phyloP scores from a whole-genome alignment of 495 filamentous ascomycete species.

The Penicillium atrosanguineum region DNA sequence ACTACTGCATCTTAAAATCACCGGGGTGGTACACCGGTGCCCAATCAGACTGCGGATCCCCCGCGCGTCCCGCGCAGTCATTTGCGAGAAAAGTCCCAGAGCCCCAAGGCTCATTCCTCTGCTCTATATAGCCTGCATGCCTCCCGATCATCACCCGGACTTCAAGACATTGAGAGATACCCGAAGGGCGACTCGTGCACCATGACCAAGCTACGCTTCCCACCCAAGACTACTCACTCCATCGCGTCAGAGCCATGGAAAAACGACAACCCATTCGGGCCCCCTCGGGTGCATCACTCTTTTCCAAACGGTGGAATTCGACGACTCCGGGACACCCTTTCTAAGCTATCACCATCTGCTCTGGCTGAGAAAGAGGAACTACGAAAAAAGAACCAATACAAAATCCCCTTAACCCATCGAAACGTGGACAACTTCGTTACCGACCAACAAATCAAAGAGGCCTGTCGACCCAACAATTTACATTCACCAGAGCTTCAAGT shows the following conservation, averaged over 20 bases:
- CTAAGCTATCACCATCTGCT: conserved; percentile 35
- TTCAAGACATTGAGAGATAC: not conserved
- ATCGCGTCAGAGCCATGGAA: conserved; percentile 33
- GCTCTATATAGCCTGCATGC: not conserved
- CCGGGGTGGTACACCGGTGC: not conserved
- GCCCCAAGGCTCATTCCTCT: conserved; percentile 2
- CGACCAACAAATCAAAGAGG: conserved; percentile 48
- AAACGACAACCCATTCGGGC: conserved; percentile 40
- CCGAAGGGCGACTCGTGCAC: not conserved
- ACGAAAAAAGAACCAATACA: conserved; percentile 40
- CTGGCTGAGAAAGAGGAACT: conserved; percentile 42
- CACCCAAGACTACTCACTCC: conserved; percentile 25
- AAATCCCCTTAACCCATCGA: conserved; percentile 41
- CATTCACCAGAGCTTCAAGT: conserved; percentile 59
- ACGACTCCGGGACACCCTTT: conserved; percentile 38
- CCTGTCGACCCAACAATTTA: conserved; percentile 52
- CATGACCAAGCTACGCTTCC: conserved; percentile 30
- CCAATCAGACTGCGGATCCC: conserved; percentile 10
- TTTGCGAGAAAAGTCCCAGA: conserved; percentile 1
- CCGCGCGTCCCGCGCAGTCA: conserved; percentile 17
- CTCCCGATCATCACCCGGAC: not conserved
- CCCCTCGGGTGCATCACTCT: conserved; percentile 30
- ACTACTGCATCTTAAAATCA: conserved; percentile 9
- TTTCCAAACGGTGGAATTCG: conserved; percentile 33
- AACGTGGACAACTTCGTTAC: conserved; percentile 47